Percentiles rank a stretch among this genome's conserved stretches.
Evolutionary conservation across 495 filamentous ascomycete species (phyloP).

Genomic region (Tuber magnatum): DNA sequence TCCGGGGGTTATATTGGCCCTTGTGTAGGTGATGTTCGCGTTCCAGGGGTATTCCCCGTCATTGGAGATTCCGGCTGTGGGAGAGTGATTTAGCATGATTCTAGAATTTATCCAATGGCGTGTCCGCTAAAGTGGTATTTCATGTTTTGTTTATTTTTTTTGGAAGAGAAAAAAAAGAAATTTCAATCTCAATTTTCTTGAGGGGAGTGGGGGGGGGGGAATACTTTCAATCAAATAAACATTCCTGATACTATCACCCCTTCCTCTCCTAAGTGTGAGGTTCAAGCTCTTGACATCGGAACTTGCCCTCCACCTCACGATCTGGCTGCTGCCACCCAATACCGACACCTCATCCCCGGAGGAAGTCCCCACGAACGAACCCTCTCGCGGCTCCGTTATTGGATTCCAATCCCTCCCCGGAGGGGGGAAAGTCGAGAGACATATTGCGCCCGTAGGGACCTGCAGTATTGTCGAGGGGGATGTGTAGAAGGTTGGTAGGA

Average conservation of each 20-base stretch:
- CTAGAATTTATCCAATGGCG: not conserved
- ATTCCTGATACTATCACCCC: slow-evolving; percentile 23
- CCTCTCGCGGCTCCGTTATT: slow-evolving; percentile 22
- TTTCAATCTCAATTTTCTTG: not conserved
- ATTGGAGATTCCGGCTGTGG: slow-evolving; percentile 27
- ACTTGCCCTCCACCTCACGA: slow-evolving; percentile 26
- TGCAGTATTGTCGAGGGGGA: slow-evolving; percentile 20
- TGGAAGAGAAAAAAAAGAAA: no score
- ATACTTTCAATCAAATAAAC: slow-evolving; percentile 32
- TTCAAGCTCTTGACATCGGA: slow-evolving; percentile 26
- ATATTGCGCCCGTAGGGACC: slow-evolving; percentile 25
- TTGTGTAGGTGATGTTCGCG: slow-evolving; percentile 23
- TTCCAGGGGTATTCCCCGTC: slow-evolving; percentile 38
- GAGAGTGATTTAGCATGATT: slow-evolving; percentile 6
- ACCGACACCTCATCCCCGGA: not conserved
- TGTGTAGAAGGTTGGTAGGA: slow-evolving; percentile 34
- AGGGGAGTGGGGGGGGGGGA: not conserved
- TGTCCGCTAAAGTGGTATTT: not conserved
- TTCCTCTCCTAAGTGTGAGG: slow-evolving; percentile 32
- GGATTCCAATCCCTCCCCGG: slow-evolving; percentile 26
- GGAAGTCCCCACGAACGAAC: slow-evolving; percentile 20
- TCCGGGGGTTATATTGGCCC: slow-evolving; percentile 21
- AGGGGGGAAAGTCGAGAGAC: slow-evolving; percentile 3
- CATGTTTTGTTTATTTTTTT: not conserved
- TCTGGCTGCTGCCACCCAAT: slow-evolving; percentile 8